Base-by-base conservation (phyloP, 805 yeast species). In the Monosporozyma solicola region DNA sequence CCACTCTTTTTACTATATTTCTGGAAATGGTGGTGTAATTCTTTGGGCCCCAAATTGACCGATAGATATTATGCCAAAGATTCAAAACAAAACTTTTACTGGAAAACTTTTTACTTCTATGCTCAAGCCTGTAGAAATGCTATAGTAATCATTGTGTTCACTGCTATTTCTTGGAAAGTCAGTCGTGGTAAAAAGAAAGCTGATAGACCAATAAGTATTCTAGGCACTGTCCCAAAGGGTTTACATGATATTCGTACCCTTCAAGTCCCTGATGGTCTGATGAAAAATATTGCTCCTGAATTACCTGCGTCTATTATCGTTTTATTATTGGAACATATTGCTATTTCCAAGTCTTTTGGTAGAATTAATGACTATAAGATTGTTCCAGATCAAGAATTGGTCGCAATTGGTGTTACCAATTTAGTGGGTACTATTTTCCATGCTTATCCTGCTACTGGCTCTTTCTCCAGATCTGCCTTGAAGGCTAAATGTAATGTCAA, bases 391-490 rank as follows among this genome's bases (percentile, higher is more conserved):
- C 97, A 91, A 75, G 97, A 91, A 70, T 78, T 91, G 52, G 79
- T 91, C 64, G 97, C 97, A 44, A 91, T 91, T 69, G 97, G 97
- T 63, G 87, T 85, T 47, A 85, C 94, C 51, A 91, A 91, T 71
- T 76, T 91, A 67, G 76, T 91, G 60, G 97, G 97, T 60, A 88
- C 96, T 22, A 88, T 90, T 66, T 91, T 91, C 79, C 78, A 81
- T 63, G 96, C 97, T 7, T 91, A 91, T 68, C 97, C 97, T 8
- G 90, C 96, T 7, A 91, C 97, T 4, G 97, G 97, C 47, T 91
- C 97, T 1, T 91, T 91, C 70, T 87, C 95, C 20, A 84, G 97
- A 74, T 86, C 96, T 47, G 97, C 97, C 7, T 77, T 91, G 62
- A 91, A 92, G 72, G 84, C 95, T 50, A 91, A 91, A 72, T 91